A percentile compares a stretch with the other conserved stretches of the same genome.
Evolutionary conservation across 192 early-diverging fungal species (phyloP).

Genomic region (Entomortierella lignicola): DNA sequence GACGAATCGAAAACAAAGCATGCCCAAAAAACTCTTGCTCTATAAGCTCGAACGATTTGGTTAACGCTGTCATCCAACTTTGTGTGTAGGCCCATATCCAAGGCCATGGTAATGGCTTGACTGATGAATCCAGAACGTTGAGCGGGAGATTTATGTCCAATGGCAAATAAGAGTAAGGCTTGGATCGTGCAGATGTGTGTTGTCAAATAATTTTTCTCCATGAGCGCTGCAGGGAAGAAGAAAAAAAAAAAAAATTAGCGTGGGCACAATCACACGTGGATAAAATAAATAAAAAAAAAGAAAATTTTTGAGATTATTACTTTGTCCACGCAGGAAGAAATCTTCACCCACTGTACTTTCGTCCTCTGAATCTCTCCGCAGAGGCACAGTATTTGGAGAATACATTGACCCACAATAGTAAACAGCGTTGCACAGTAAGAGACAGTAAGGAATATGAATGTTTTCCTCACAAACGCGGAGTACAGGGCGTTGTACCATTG

Average conservation of each 20-base stretch:
- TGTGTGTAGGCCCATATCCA: constrained; percentile 47
- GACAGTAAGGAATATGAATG: constrained; percentile 43
- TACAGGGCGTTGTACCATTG: constrained; percentile 44
- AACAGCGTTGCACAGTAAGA: constrained; percentile 48
- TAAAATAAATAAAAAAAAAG: too few relatives aligned
- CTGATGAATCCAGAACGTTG: constrained; percentile 50
- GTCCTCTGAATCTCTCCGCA: constrained; percentile 32
- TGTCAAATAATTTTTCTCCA: constrained; percentile 53
- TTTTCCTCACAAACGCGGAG: constrained; percentile 49
- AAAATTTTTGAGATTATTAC: too few relatives aligned
- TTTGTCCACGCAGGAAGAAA: constrained; percentile 44
- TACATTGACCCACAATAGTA: constrained; percentile 44
- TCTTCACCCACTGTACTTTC: constrained; percentile 49
- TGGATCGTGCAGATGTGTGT: constrained; percentile 51
- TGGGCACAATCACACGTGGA: too few relatives aligned
- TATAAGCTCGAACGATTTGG: constrained; percentile 24
- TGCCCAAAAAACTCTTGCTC: constrained; percentile 44
- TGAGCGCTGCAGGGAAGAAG: constrained; percentile 12
- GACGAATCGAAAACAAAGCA: constrained; percentile 48
- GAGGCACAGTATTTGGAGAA: constrained; percentile 9
- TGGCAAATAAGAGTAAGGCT: constrained; percentile 41
- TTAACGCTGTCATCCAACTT: constrained; percentile 15
- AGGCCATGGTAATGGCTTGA: constrained; percentile 47
- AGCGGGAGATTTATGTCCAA: constrained; percentile 51
- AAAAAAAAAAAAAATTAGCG: background rate